phyloP scores from a whole-genome alignment of 169 alveolate genomes.

The Besnoitia besnoiti region DNA sequence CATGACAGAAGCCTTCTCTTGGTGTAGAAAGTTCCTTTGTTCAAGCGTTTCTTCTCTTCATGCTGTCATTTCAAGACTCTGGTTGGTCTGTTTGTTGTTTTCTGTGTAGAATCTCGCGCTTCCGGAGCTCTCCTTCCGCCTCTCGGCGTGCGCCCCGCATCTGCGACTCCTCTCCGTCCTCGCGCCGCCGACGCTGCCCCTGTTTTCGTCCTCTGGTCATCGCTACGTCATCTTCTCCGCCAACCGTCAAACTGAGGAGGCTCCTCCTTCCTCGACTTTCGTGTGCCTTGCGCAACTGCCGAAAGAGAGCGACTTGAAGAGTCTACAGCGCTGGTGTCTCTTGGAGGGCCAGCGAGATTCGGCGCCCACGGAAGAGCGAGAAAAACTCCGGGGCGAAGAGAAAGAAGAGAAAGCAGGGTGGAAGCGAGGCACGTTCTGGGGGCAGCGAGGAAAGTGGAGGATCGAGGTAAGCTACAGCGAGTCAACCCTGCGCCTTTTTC shows the following conservation, averaged over 20 bases:
- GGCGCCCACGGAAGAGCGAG: not conserved
- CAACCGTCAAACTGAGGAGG: not conserved
- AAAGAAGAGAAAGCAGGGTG: not conserved
- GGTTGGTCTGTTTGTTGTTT: not conserved
- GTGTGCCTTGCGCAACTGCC: constrained; percentile 8
- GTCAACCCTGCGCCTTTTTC: not conserved
- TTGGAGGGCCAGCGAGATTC: not conserved
- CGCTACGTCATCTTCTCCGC: constrained; percentile 5
- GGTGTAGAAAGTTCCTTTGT: not conserved
- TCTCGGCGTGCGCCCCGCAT: not conserved
- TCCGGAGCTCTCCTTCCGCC: constrained; percentile 4
- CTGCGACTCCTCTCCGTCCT: constrained; percentile 22
- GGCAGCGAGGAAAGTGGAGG: not conserved
- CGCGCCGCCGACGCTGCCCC: not conserved
- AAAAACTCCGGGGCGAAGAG: not conserved
- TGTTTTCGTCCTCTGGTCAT: constrained; percentile 2
- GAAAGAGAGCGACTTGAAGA: not conserved
- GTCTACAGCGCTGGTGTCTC: not conserved
- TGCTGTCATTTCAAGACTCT: too few species aligned
- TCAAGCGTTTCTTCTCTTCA: too few species aligned
- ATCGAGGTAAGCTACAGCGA: constrained; percentile 18
- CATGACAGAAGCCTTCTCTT: not conserved
- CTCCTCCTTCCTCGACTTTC: not conserved
- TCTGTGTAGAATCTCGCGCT: not conserved
- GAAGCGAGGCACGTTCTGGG: constrained; percentile 3